Evolutionary conservation across 2,329 filamentous ascomycete species (phyloP).

Genomic region (Aspergillus tubingensis): DNA sequence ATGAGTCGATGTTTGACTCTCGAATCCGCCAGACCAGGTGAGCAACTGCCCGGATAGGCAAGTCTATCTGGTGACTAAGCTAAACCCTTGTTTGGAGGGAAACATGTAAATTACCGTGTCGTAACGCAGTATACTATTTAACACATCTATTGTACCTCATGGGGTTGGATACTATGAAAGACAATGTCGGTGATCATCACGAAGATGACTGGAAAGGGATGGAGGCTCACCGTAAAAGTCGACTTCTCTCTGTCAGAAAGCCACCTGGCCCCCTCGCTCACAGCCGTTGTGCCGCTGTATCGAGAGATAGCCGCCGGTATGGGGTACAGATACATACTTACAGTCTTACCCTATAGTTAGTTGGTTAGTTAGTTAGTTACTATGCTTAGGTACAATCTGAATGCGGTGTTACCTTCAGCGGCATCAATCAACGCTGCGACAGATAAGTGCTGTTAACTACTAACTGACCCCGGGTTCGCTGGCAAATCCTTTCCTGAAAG

Average conservation of each 20-base stretch:
- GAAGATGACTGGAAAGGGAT: neutral
- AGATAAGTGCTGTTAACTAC: neutral
- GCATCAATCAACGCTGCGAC: neutral
- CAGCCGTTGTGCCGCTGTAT: neutral
- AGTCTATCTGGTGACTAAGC: neutral
- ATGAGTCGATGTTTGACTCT: neutral
- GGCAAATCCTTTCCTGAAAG: neutral
- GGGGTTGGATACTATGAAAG: neutral
- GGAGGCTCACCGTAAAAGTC: neutral
- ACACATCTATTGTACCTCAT: neutral
- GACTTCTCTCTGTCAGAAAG: neutral
- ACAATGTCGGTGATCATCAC: neutral
- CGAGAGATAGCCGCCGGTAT: neutral
- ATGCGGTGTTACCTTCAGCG: neutral
- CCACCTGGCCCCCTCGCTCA: neutral
- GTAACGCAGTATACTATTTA: neutral
- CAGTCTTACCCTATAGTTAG: too few species aligned
- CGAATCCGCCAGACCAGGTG: neutral
- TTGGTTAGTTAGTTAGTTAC: too few species aligned
- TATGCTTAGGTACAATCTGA: neutral
- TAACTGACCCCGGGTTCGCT: neutral
- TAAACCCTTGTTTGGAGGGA: neutral
- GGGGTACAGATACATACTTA: neutral
- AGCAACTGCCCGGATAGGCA: neutral
- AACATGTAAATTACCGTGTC: neutral